Conservation (phyloP, 2,329 filamentous ascomycete species). For the Pseudogymnoascus sp. region DNA sequence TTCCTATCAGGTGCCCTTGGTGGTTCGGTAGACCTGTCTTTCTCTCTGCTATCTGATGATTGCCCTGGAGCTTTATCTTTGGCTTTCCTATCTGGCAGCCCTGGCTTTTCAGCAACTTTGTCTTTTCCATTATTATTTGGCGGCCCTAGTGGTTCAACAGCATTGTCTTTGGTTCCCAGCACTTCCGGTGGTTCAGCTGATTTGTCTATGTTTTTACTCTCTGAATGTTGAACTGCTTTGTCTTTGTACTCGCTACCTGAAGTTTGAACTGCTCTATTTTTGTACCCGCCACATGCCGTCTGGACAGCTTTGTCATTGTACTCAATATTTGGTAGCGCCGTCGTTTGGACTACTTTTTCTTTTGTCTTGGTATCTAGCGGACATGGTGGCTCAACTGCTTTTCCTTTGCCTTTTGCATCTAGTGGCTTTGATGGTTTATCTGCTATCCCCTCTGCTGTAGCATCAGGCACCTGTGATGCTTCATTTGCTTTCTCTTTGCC, state of each 20-base stretch:
- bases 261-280: neutral
- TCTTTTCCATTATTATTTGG: neutral
- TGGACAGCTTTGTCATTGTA: neutral
- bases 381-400: neutral
- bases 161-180: neutral
- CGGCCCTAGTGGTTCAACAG: neutral
- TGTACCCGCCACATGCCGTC: neutral
- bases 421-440: neutral
- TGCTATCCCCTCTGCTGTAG: neutral
- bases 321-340: no score
- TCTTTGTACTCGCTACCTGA: neutral
- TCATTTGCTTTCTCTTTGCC: neutral
- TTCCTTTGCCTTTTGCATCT: neutral
- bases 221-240: neutral
- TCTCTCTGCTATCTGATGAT: neutral
- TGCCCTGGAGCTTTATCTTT: neutral
- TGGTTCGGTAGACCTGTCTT: neutral
- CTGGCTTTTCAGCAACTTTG: neutral
- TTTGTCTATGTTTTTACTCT: neutral
- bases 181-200: neutral
- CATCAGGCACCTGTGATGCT: neutral
- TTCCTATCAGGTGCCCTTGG: neutral
- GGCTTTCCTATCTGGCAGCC: neutral
- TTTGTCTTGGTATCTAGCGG: neutral
- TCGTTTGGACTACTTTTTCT: neutral